A percentile compares a stretch with the other conserved stretches of the same genome.
phyloP scores from a whole-genome alignment of 1,139 yeast species.

The Saccharomyces hybrid region DNA sequence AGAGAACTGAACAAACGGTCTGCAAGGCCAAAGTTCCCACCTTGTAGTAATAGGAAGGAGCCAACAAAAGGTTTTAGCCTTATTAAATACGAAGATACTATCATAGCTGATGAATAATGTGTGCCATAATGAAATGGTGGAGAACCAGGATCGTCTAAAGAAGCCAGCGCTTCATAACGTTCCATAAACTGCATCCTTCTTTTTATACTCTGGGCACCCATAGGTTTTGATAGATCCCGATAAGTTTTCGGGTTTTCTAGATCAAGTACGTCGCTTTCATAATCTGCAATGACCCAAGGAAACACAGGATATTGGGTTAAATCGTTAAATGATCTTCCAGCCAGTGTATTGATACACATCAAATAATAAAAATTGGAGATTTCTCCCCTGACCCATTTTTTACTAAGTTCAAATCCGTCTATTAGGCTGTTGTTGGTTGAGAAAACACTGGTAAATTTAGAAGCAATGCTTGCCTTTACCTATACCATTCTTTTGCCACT shows the following conservation, averaged over 20 bases:
- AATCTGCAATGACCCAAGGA: constrained; percentile 85
- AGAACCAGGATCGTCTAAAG: constrained; percentile 43
- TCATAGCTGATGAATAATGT: constrained; percentile 88
- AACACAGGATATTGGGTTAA: constrained; percentile 83
- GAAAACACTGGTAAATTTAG: constrained; percentile 38
- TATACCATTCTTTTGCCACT: constrained; percentile 28
- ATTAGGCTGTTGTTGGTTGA: constrained; percentile 28
- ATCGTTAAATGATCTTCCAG: constrained; percentile 83
- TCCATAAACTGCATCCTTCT: constrained; percentile 60
- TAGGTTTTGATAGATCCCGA: constrained; percentile 73
- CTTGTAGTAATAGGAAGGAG: constrained; percentile 68
- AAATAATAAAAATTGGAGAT: constrained; percentile 75
- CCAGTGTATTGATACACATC: constrained; percentile 69
- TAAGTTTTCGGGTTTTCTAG: constrained; percentile 51
- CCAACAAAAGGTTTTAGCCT: constrained; percentile 73
- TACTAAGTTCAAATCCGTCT: constrained; percentile 47
- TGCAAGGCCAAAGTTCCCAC: constrained; percentile 82
- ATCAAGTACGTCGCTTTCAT: constrained; percentile 58
- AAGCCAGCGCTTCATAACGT: constrained; percentile 57
- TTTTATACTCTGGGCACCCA: constrained; percentile 70
- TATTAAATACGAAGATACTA: constrained; percentile 69
- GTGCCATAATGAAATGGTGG: constrained; percentile 90
- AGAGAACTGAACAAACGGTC: constrained; percentile 70
- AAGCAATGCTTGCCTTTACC: constrained; percentile 29
- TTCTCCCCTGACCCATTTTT: constrained; percentile 66